Percentiles rank a stretch among this genome's conserved stretches.
Evolutionary conservation across 2,329 filamentous ascomycete species (phyloP).

Genomic region (Alternaria sp.): DNA sequence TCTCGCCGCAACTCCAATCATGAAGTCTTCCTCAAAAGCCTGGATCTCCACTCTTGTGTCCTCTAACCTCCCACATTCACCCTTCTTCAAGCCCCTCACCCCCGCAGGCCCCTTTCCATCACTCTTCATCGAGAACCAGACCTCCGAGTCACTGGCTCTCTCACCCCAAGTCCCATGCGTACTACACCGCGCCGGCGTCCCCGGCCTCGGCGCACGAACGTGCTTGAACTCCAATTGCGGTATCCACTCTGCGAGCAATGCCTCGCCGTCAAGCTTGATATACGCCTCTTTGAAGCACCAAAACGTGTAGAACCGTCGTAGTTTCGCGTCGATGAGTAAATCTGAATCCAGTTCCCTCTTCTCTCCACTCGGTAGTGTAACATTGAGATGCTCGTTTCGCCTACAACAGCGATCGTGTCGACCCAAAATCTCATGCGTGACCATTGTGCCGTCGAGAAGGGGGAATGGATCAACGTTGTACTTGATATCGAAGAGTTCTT

Average conservation of each 20-base stretch:
- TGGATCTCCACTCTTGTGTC: constrained; percentile 65
- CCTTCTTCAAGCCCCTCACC: not conserved
- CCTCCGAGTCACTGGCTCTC: constrained; percentile 55
- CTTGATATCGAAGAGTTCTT: constrained; percentile 69
- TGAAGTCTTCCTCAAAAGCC: constrained; percentile 64
- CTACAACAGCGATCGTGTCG: constrained; percentile 52
- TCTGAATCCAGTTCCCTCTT: constrained; percentile 50
- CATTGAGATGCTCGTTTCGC: constrained; percentile 47
- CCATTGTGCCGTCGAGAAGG: constrained; percentile 52
- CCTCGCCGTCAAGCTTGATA: constrained; percentile 83
- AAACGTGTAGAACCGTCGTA: constrained; percentile 75
- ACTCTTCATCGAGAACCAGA: constrained; percentile 54
- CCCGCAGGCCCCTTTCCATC: constrained; percentile 17
- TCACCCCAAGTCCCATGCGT: constrained; percentile 56
- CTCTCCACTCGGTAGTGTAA: constrained; percentile 46
- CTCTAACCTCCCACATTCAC: constrained; percentile 42
- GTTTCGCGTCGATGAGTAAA: constrained; percentile 63
- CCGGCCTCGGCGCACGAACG: constrained; percentile 59
- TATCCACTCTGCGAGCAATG: constrained; percentile 75
- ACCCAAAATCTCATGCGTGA: constrained; percentile 50
- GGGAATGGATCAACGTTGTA: constrained; percentile 54
- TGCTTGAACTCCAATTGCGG: constrained; percentile 70
- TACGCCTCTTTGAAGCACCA: constrained; percentile 84
- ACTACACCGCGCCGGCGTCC: constrained; percentile 51
- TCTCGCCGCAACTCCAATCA: constrained; percentile 62